Conservation (phyloP, 208 protist species). For the Leishmania gerbilli region DNA sequence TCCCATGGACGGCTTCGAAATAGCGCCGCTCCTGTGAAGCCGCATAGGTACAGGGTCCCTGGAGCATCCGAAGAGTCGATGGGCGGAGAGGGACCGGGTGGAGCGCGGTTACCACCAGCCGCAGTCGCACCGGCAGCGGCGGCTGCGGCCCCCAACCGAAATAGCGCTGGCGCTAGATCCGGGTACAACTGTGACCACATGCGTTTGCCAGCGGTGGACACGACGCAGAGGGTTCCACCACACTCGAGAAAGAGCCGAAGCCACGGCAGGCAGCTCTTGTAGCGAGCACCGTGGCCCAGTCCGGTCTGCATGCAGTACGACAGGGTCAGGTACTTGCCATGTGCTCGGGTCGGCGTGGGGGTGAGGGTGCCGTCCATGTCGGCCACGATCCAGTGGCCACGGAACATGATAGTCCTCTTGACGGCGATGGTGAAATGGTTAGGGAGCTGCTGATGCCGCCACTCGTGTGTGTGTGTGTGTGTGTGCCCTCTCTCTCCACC, state of each 20-base stretch:
- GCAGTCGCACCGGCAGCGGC: neutral
- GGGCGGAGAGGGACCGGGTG: neutral
- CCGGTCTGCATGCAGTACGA: constrained; percentile 30
- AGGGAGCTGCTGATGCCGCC: neutral
- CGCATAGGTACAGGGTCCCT: constrained; percentile 55
- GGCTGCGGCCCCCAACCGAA: constrained; percentile 5
- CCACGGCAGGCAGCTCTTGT: constrained; percentile 47
- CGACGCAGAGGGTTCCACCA: constrained; percentile 54
- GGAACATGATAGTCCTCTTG: constrained; percentile 32
- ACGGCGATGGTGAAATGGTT: neutral
- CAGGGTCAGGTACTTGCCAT: constrained; percentile 49
- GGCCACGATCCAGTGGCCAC: constrained; percentile 54
- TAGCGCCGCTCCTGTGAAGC: constrained; percentile 61
- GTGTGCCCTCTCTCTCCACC: neutral
- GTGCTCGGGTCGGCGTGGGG: constrained; percentile 47
- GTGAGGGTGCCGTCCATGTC: constrained; percentile 72
- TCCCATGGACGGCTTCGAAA: constrained; percentile 34
- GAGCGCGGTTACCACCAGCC: neutral
- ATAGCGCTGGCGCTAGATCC: constrained; percentile 46
- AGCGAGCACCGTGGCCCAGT: constrained; percentile 29
- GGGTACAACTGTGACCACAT: constrained; percentile 61
- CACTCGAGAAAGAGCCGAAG: constrained; percentile 33
- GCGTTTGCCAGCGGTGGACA: constrained; percentile 54
- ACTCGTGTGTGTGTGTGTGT: neutral
- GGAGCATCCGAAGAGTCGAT: constrained; percentile 2